Conservation (phyloP, 495 filamentous ascomycete genomes). For the Podospora pseudoanserina region DNA sequence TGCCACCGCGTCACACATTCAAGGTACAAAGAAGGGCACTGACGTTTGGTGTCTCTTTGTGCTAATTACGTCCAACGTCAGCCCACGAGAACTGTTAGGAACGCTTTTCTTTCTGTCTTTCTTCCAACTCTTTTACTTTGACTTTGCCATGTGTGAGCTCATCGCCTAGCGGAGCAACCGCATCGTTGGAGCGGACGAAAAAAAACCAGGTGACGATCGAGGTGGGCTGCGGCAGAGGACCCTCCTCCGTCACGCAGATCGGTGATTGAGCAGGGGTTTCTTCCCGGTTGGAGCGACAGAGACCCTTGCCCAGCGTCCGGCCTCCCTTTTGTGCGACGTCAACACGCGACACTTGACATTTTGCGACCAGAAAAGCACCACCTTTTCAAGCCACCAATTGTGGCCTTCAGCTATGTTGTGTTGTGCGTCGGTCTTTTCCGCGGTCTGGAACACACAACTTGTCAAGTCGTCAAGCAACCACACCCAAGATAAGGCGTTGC, state of each 20-base stretch:
- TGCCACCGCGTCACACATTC: constrained; percentile 4
- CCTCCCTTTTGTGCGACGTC: neutral
- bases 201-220: neutral
- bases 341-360: neutral
- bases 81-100: neutral
- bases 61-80: constrained; percentile 3
- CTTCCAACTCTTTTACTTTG: neutral
- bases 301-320: constrained; percentile 3
- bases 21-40: constrained; percentile 1
- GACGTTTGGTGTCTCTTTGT: constrained; percentile 1
- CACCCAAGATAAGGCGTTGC: neutral
- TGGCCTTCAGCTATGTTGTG: neutral
- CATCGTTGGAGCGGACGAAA: neutral
- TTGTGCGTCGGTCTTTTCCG: neutral
- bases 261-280: neutral
- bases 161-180: constrained; percentile 8
- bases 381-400: neutral
- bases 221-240: neutral
- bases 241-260: constrained; percentile 1
- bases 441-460: neutral
- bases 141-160: neutral
- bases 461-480: neutral
- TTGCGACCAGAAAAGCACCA: neutral
- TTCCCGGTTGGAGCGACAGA: neutral
- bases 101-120: neutral